Base-by-base conservation (phyloP, 2,329 filamentous ascomycete species). In the Pseudogymnoascus sp. region DNA sequence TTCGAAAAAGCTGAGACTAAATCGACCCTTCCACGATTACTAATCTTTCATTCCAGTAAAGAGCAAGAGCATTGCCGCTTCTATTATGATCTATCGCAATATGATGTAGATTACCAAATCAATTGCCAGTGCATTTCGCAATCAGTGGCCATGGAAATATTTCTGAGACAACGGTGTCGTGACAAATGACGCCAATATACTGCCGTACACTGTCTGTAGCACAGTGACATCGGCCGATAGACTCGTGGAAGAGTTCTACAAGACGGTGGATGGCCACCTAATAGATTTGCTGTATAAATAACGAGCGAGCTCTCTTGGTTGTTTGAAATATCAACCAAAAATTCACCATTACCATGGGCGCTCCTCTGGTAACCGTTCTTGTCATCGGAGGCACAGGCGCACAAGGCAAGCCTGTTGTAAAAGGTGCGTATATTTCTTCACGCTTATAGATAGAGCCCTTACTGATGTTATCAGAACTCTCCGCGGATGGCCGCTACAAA, bases 341-440 rank as follows among this genome's bases (percentile, higher is more conserved):
- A 33, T 55, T 19, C 8, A 33, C 9, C 4, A 7, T 33, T 33
- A 19, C 49, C 3, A 55, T 55, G 49, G 49, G 49, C 14, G 28
- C 49, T 55, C 25, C 25, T 19, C 49, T 33, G 6, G 23, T 33
- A 81, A 70, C 78, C 78, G 39, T 90, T 87, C 72, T 77, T 75
- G 58, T 74, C 35, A 72, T 76, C 33, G 75, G 75, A 11, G 74
- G 74, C 9, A 76, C 75, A 2, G 75, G 75, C 4, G 75, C 74
- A 55, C 74, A 76, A 66, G 74, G 75, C 8, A 68, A 69, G 5
- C 69, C 72, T 4, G 72, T 76, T 2, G 68, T 76, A 5, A 69
- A 73, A 67, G 72, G 74, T 68, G 38, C 33, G 33, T 8, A 22
- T 22, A 16, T 52, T n/a, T 3, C n/a, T 25, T 33, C 7, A 19